Base-by-base conservation (phyloP, 75 land plant genomes). In the Gnetum montanum region DNA sequence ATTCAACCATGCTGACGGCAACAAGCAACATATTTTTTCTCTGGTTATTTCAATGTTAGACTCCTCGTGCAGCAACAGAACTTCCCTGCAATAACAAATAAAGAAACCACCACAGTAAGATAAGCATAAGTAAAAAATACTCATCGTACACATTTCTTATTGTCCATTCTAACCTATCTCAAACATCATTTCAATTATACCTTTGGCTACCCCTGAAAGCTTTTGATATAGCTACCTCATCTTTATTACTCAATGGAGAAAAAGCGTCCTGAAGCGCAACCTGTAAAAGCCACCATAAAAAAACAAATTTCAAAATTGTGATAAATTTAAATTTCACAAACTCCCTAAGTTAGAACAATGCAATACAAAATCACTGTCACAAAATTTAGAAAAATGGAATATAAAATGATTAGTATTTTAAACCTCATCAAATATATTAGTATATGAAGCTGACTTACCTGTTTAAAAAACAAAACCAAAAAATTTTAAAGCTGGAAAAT, bases 11-110 rank as follows among this genome's bases (percentile, higher is more conserved):
- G 81, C 81, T 24, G 79, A 75, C 27, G 81, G 88, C 54, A 50
- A 54, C 54, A 95, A 66, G 43, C 99, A 95, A 58, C 78, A 81
- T 50, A 95, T 50, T 22, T 60, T 47, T 38, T 77, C 73, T 57
- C 88, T 77, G 8, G 88, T 83, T 31, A 95, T 83, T 43, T 86
- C 88, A 63, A 95, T 90, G 56, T 73, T 83, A 20, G 99, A 85
- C 26, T 60, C 54, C 29, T 81, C 69, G 69, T 95, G 92, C 29
- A 70, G 11, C 43, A 86, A 85, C 49, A 95, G 61, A 4, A 83
- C 48, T 66, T 76, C 64, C 47, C 64, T 43, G 61, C 99, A 86
- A 73, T 43, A 65, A 40, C 54, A 43, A 37, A 6, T 48, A 16
- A 55, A 30, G 1, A 3, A 16, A 45, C 29, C 44, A 45, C 27